phyloP scores from a whole-genome alignment of 768 basidiomycete species.

The Russula vinacea region DNA sequence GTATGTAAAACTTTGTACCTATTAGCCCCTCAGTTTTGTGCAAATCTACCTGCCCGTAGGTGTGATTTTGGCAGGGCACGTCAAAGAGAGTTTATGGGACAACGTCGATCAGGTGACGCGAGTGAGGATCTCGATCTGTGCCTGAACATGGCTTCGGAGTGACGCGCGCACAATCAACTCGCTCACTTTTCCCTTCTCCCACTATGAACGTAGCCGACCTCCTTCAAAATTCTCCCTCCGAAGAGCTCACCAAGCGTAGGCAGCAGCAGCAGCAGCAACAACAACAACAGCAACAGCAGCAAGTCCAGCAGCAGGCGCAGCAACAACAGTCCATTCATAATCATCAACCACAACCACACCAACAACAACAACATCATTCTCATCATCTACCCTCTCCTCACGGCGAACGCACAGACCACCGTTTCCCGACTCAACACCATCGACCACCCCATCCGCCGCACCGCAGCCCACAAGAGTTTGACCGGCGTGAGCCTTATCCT shows the following conservation, averaged over 20 bases:
- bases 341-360: conserved; percentile 35
- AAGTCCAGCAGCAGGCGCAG: conserved; percentile 27
- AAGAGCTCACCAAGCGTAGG: conserved; percentile 42
- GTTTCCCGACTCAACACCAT: conserved; percentile 29
- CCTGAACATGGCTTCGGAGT: background rate
- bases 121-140: conserved; percentile 10
- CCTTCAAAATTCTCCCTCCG: conserved; percentile 67
- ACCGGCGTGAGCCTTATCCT: conserved; percentile 26
- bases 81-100: too few relatives aligned
- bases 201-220: conserved; percentile 69
- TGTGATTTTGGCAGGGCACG: too few relatives aligned
- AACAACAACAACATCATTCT: conserved; percentile 32
- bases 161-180: conserved; percentile 5
- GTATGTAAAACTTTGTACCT: too few relatives aligned
- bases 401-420: conserved; percentile 32
- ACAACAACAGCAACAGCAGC: conserved; percentile 34
- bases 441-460: conserved; percentile 26
- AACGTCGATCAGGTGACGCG: conserved; percentile 5
- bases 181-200: conserved; percentile 24
- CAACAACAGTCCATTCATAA: conserved; percentile 32
- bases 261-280: conserved; percentile 34
- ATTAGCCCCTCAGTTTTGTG: too few relatives aligned
- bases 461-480: conserved; percentile 28
- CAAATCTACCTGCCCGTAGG: too few relatives aligned
- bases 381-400: conserved; percentile 33